Evolutionary conservation across 768 basidiomycete genomes (phyloP), one percentile per base, ranked within the genome.

Genomic region (Termitomyces sp.): DNA sequence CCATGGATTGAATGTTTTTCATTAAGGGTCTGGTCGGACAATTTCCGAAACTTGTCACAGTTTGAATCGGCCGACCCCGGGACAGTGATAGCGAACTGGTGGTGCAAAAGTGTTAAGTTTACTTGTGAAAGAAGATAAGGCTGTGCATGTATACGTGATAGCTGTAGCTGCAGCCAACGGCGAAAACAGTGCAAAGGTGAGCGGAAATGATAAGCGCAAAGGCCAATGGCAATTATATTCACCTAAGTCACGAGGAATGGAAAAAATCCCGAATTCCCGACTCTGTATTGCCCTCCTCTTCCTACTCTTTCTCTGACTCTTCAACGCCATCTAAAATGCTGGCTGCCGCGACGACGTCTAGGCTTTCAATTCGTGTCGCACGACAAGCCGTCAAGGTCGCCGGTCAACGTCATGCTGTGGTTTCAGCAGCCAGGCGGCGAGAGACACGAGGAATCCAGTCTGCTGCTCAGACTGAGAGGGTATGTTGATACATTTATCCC

Each of bases 381-480:
- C 71, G 73, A 41, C 79, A 78, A 54, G 78, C 78, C 43, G 66
- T 78, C 24, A 65, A 79, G 54, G 73, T 82, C 45, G 78, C 79
- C 41, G 74, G 76, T 32, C 77, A 73, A 56, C 75, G 76, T 55
- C 79, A 78, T 54, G 73, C 75, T 44, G 74, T 70, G 53, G 61
- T 77, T 45, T 66, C 72, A 57, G 74, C 70, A 19, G 68, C 79
- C 30, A 71, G 75, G 60, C 69, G 74, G 45, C 71, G 64, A 55
- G 60, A 57, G 37, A 66, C 70, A 51, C 73, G 82, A 45, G 71
- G 69, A 50, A 73, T 86, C 51, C 84, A 85, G 62, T 80, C 81
- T 59, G 77, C 80, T 56, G 83, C 85, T 9, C 88, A 90, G 67
- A 87, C 87, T 6, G 88, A 90, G 73, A 74, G 88, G 64, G 88